Conservation (phyloP, 106 monocot genomes). For the Iris macrosiphon region DNA sequence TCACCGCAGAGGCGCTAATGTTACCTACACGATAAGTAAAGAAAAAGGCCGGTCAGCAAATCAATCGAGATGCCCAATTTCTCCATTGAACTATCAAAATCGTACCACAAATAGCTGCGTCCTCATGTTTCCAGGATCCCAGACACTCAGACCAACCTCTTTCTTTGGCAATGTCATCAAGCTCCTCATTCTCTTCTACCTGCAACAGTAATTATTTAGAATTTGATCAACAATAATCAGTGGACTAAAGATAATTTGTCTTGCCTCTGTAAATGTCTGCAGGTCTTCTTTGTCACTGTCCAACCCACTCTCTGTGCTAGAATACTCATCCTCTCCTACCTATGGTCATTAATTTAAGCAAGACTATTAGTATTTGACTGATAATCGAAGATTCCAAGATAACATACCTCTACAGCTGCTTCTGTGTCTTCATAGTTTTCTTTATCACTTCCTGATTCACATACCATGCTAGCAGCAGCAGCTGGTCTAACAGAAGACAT, state of each 20-base stretch:
- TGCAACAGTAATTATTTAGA: background rate
- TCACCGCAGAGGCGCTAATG: no score
- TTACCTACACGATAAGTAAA: no score
- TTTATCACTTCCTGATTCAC: conserved; percentile 1
- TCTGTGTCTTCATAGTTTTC: background rate
- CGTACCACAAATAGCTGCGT: conserved; percentile 11
- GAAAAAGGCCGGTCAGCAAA: no score
- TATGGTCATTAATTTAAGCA: background rate
- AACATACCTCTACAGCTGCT: background rate
- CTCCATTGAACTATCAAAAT: background rate
- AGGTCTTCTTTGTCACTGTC: no score
- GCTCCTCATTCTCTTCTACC: background rate
- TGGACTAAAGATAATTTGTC: no score
- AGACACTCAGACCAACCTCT: background rate
- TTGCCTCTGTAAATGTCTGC: no score
- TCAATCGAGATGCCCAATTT: background rate
- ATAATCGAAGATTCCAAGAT: background rate
- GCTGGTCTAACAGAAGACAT: background rate
- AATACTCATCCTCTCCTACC: no score
- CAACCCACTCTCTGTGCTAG: no score
- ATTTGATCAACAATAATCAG: background rate
- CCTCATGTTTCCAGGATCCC: background rate
- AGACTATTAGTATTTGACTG: background rate
- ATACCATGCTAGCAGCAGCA: background rate
- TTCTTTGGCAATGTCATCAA: background rate